phyloP scores from a whole-genome alignment of 306 rosid genomes.

The Dalbergia oliveri region DNA sequence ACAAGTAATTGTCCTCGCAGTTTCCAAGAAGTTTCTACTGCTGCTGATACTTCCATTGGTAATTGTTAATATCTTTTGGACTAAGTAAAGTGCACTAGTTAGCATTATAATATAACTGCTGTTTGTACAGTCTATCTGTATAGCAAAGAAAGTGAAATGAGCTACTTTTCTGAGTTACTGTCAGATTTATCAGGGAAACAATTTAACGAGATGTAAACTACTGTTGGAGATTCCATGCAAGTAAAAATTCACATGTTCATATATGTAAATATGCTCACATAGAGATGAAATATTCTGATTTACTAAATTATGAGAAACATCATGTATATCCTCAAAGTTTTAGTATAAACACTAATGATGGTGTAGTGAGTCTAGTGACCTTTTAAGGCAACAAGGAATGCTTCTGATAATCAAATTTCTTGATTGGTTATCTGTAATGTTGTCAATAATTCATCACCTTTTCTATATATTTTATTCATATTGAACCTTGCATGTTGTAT shows the following conservation, averaged over 20 bases:
- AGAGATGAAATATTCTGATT: background rate
- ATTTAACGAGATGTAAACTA: background rate
- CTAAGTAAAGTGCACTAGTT: background rate
- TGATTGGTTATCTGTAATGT: background rate
- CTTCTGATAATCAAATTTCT: background rate
- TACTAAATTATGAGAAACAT: background rate
- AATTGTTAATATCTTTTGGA: background rate
- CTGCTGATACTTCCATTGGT: constrained; percentile 16
- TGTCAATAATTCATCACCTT: background rate
- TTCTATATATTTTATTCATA: background rate
- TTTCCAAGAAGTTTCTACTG: background rate
- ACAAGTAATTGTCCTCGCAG: constrained; percentile 22
- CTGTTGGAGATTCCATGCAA: background rate
- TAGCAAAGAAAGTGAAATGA: constrained; percentile 6
- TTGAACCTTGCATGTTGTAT: constrained; percentile 7
- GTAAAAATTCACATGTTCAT: background rate
- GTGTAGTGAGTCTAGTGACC: background rate
- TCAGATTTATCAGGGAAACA: constrained; percentile 4
- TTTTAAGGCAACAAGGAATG: constrained; percentile 1
- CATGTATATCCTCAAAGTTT: background rate
- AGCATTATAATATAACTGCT: background rate
- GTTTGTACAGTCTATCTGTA: background rate
- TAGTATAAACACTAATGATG: constrained; percentile 3
- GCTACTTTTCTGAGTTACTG: background rate
- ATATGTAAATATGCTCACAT: background rate